Conservation (phyloP, 2,329 filamentous ascomycete genomes). For the Lanzia echinophila region DNA sequence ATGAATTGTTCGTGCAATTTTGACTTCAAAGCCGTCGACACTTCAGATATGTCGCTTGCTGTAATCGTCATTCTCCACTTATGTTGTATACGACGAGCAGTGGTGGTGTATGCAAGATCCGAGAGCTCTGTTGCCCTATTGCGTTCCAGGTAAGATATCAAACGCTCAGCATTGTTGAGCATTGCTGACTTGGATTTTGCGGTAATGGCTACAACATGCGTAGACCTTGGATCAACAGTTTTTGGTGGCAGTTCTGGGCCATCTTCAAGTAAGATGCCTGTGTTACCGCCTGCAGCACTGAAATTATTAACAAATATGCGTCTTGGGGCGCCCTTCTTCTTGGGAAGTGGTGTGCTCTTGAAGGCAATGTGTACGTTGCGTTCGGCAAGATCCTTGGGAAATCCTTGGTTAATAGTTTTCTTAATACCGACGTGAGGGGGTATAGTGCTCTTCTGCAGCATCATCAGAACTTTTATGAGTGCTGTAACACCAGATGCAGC, state of each 20-base stretch:
- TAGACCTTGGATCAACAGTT: conserved; percentile 36
- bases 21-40: neutral
- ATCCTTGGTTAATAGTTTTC: conserved; percentile 31
- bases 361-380: conserved; percentile 26
- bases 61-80: conserved; percentile 47
- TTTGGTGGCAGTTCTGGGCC: conserved; percentile 28
- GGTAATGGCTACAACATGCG: conserved; percentile 40
- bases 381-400: conserved; percentile 32
- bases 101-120: conserved; percentile 29
- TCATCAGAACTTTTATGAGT: conserved; percentile 31
- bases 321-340: conserved; percentile 1
- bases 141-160: conserved; percentile 21
- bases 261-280: conserved; percentile 28
- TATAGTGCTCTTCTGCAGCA: conserved; percentile 28
- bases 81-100: conserved; percentile 50
- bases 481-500: conserved; percentile 30
- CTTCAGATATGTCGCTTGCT: conserved; percentile 36
- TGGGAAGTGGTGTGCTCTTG: conserved; percentile 1
- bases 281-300: conserved; percentile 32
- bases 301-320: conserved; percentile 41
- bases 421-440: conserved; percentile 29
- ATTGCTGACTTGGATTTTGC: conserved; percentile 36
- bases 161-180: conserved; percentile 21
- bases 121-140: conserved; percentile 20
- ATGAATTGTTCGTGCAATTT: conserved; percentile 10